phyloP scores from a whole-genome alignment of 768 basidiomycete species.

The Zangia roseola region DNA sequence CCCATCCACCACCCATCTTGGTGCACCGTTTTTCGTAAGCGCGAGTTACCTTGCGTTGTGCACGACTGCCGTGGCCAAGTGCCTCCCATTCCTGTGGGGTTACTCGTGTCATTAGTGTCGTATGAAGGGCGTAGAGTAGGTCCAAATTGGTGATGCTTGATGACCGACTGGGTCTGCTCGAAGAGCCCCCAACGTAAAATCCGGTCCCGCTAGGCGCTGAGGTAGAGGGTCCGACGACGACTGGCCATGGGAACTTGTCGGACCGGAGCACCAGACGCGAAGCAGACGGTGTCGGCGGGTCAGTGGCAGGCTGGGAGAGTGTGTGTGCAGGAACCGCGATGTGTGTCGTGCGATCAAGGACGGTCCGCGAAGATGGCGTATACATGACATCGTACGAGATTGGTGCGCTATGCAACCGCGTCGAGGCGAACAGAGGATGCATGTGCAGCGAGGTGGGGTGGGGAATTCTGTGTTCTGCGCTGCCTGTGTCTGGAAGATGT shows the following conservation, averaged over 20 bases:
- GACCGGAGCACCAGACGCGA: conserved; percentile 51
- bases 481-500: conserved; percentile 17
- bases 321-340: conserved; percentile 54
- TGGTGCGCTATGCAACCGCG: conserved; percentile 55
- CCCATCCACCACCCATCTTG: conserved; percentile 66
- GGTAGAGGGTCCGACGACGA: conserved; percentile 44
- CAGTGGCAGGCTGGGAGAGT: conserved; percentile 62
- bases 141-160: conserved; percentile 58
- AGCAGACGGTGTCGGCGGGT: conserved; percentile 49
- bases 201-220: conserved; percentile 25
- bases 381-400: conserved; percentile 60
- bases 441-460: conserved; percentile 46
- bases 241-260: conserved; percentile 61
- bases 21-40: conserved; percentile 65
- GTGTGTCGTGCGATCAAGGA: conserved; percentile 55
- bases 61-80: conserved; percentile 52
- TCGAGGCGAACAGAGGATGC: conserved; percentile 62
- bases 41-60: conserved; percentile 56
- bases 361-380: conserved; percentile 55
- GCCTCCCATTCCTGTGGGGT: conserved; percentile 65
- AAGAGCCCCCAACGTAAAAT: conserved; percentile 28
- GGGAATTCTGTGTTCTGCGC: conserved; percentile 22
- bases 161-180: conserved; percentile 21
- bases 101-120: conserved; percentile 52
- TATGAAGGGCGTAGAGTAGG: conserved; percentile 58